phyloP scores from a whole-genome alignment of 2,329 filamentous ascomycete species.

The Monascus ruber region DNA sequence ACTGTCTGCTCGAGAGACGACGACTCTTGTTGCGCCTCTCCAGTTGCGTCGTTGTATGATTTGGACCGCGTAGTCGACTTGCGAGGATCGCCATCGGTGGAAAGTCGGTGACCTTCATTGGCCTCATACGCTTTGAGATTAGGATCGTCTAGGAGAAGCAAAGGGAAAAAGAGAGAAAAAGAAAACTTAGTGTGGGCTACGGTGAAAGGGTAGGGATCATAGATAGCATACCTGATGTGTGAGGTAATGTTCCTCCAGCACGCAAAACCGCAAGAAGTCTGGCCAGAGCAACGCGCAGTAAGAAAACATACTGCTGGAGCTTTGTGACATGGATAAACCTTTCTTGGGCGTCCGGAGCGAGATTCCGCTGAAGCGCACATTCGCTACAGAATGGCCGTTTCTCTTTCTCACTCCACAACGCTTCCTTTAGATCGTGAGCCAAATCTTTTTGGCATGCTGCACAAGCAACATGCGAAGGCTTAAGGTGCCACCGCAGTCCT shows the following conservation, averaged over 20 bases:
- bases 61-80: conserved; percentile 61
- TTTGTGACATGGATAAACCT: conserved; percentile 69
- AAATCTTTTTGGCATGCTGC: conserved; percentile 63
- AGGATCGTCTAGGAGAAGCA: conserved; percentile 48
- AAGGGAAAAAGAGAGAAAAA: not conserved
- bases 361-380: conserved; percentile 44
- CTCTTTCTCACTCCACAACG: conserved; percentile 57
- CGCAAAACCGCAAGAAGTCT: conserved; percentile 78
- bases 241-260: conserved; percentile 68
- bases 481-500: conserved; percentile 71
- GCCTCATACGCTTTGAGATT: conserved; percentile 56
- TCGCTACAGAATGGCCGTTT: conserved; percentile 59
- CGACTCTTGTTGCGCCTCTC: conserved; percentile 46
- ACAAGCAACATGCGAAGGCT: conserved; percentile 55
- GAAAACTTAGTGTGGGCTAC: not conserved
- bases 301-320: conserved; percentile 86
- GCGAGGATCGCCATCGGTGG: conserved; percentile 38
- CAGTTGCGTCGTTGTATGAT: conserved; percentile 54
- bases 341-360: conserved; percentile 44
- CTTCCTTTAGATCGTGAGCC: conserved; percentile 55
- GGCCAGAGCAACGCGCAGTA: conserved; percentile 83
- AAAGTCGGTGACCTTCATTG: conserved; percentile 49
- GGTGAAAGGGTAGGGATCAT: conserved; percentile 3
- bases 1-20: conserved; percentile 91
- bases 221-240: conserved; percentile 46